phyloP scores from a whole-genome alignment of 805 yeast genomes.

The Candida succiphila region DNA sequence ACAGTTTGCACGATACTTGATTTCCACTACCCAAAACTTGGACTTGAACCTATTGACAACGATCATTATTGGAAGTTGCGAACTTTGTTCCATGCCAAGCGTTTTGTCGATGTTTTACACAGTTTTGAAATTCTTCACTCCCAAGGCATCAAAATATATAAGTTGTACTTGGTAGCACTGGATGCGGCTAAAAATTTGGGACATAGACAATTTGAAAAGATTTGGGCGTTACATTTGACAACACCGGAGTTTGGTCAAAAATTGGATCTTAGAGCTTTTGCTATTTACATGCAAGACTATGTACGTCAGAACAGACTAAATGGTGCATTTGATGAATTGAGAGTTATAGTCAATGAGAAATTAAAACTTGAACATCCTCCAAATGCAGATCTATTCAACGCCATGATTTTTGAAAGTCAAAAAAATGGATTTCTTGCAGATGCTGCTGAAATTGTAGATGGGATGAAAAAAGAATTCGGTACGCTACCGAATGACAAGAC shows the following conservation, averaged over 20 bases:
- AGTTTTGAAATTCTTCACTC: not conserved
- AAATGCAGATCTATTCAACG: not conserved
- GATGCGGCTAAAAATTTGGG: constrained; percentile 7
- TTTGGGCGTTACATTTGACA: not conserved
- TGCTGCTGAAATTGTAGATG: not conserved
- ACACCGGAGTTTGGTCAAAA: not conserved
- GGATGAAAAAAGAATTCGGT: not conserved
- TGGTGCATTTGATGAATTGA: not conserved
- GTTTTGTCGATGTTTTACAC: constrained; percentile 6
- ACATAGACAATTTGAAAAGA: not conserved
- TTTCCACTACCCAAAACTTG: constrained; percentile 15
- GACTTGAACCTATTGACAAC: constrained; percentile 5
- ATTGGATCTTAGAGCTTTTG: not conserved
- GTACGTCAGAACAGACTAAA: not conserved
- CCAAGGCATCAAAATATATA: constrained; percentile 5
- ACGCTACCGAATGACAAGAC: constrained; percentile 12
- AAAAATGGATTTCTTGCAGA: not conserved
- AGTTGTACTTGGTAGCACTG: constrained; percentile 12
- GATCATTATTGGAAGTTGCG: constrained; percentile 16
- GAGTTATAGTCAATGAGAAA: too few relatives aligned
- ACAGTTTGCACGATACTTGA: constrained; percentile 6
- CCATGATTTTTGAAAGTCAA: not conserved
- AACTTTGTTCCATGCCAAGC: constrained; percentile 13
- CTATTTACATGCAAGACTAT: not conserved
- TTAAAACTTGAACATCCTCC: not conserved